Evolutionary conservation across 176 grass and related monocot species (phyloP).

Genomic region (Phoenix roebelenii): DNA sequence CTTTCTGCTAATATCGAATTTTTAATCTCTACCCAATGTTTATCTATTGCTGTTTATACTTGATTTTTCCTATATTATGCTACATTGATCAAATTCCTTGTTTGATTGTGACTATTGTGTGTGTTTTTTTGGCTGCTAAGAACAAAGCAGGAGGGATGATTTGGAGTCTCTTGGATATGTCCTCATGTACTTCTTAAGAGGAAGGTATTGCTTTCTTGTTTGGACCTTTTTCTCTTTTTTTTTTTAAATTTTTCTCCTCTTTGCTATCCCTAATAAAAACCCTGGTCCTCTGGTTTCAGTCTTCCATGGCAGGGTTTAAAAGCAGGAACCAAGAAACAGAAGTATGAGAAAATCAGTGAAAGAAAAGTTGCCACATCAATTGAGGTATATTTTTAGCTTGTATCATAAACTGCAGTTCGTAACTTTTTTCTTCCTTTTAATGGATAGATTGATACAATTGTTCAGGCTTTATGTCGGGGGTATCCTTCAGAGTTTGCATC

Average conservation of each 20-base stretch:
- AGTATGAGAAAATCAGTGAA: slow-evolving; percentile 93
- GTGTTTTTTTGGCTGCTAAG: slow-evolving; percentile 21
- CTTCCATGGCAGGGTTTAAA: slow-evolving; percentile 99
- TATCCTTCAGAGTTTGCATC: slow-evolving; percentile 92
- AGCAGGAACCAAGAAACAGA: slow-evolving; percentile 95
- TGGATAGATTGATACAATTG: background rate
- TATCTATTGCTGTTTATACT: background rate
- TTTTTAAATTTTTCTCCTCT: background rate
- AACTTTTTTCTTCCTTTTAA: background rate
- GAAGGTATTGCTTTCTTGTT: slow-evolving; percentile 41
- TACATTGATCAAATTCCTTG: background rate
- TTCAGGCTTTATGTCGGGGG: slow-evolving; percentile 73
- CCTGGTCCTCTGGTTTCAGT: slow-evolving; percentile 13
- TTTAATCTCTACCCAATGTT: background rate
- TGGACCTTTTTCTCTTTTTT: background rate
- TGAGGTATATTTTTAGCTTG: slow-evolving; percentile 34
- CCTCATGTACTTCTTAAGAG: slow-evolving; percentile 94
- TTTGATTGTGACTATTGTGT: background rate
- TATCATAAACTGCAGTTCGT: background rate
- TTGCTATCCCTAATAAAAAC: too few relatives aligned
- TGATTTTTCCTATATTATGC: background rate
- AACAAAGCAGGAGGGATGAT: slow-evolving; percentile 99
- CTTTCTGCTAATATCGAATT: background rate
- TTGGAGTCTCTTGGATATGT: slow-evolving; percentile 99
- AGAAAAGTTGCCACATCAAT: slow-evolving; percentile 96